Conservation (phyloP, 2,329 filamentous ascomycete genomes). For the Blumeriella jaapii region DNA sequence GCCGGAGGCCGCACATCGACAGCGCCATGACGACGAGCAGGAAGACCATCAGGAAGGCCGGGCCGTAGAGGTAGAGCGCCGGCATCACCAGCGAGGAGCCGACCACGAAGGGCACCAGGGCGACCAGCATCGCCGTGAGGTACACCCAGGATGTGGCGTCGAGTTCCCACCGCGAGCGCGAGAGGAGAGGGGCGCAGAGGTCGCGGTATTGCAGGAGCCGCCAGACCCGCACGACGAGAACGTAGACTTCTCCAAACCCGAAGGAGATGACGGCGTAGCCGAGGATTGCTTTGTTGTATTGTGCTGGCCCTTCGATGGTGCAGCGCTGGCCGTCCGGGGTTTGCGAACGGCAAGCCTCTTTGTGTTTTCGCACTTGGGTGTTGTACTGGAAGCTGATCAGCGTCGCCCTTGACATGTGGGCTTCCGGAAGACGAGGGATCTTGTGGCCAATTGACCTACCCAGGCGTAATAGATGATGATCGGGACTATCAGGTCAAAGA, state of each 20-base stretch:
- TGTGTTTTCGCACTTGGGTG: conserved; percentile 10
- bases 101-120: conserved; percentile 17
- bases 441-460: conserved; percentile 1
- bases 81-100: conserved; percentile 13
- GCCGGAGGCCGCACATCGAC: conserved; percentile 65
- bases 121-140: conserved; percentile 15
- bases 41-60: conserved; percentile 78
- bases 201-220: conserved; percentile 12
- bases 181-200: conserved; percentile 16
- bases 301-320: conserved; percentile 9
- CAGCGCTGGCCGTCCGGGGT: conserved; percentile 5
- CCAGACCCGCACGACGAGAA: conserved; percentile 11
- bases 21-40: conserved; percentile 68
- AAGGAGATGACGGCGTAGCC: conserved; percentile 17
- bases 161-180: conserved; percentile 16
- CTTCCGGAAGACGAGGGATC: background rate
- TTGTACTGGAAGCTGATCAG: conserved; percentile 4
- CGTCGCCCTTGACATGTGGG: background rate
- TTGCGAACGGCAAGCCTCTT: conserved; percentile 8
- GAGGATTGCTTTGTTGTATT: conserved; percentile 15
- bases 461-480: conserved; percentile 19
- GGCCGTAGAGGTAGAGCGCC: conserved; percentile 34
- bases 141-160: conserved; percentile 20
- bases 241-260: conserved; percentile 16
- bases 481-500: conserved; percentile 17